Evolutionary conservation across 1,284 basidiomycete genomes (phyloP).

Genomic region (Athelia sp.): DNA sequence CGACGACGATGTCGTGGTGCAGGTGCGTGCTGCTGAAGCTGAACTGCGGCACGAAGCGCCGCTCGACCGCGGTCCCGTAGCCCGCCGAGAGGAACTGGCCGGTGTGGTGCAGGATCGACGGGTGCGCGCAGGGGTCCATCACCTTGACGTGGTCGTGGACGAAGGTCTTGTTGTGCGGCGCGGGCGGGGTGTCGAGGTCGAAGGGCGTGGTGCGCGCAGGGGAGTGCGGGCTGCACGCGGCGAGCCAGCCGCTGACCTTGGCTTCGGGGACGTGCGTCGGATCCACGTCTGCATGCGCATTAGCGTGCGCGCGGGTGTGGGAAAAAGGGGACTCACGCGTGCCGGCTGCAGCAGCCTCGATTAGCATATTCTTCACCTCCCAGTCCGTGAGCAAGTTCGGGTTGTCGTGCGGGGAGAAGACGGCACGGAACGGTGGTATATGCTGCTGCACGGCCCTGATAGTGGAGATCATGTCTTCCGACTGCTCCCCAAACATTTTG

Average conservation of each 20-base stretch:
- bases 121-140: constrained; percentile 64
- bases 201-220: constrained; percentile 28
- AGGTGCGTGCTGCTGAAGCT: constrained; percentile 50
- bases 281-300: constrained; percentile 26
- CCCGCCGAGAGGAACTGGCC: constrained; percentile 54
- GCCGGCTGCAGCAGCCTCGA: constrained; percentile 34
- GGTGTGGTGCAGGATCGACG: constrained; percentile 41
- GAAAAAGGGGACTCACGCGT: constrained; percentile 30
- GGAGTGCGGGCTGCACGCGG: constrained; percentile 36
- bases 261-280: constrained; percentile 26
- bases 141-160: constrained; percentile 44
- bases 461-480: constrained; percentile 29
- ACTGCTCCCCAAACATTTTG: constrained; percentile 7
- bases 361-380: constrained; percentile 33
- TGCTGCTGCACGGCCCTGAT: constrained; percentile 31
- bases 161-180: constrained; percentile 38
- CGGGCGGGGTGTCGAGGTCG: constrained; percentile 21
- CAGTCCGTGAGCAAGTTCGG: constrained; percentile 39
- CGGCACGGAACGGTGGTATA: constrained; percentile 37
- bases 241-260: constrained; percentile 33
- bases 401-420: constrained; percentile 42
- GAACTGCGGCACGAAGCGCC: constrained; percentile 48
- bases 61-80: constrained; percentile 43
- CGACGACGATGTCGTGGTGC: constrained; percentile 58
- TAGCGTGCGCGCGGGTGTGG: neutral